Base-by-base conservation (phyloP, 306 rosid genomes). In the Crotalaria pallida region DNA sequence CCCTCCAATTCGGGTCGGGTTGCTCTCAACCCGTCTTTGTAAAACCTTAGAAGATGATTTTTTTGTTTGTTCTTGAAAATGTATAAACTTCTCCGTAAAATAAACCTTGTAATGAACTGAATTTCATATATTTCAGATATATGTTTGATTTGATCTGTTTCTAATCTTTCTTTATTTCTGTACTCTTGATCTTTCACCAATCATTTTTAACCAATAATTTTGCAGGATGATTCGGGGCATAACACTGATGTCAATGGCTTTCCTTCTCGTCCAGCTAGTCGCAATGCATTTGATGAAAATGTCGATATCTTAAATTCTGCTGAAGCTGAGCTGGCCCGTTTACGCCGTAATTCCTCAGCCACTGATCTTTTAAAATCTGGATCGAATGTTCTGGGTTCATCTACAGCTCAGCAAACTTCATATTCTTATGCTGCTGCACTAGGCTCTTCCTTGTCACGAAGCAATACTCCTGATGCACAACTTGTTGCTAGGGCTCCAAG, bases 381-480 rank as follows among this genome's bases (percentile, higher is more conserved):
- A 56, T 71, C 84, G 64, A 89, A 85, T 89, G 84, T 83, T 41
- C 88, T 79, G 68, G 91, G 89, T 9, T 71, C 88, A 33, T 85
- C 98, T 84, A 78, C 77, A 11, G 81, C 75, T 57, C 92, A 87
- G 0, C 88, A 80, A 71, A 41, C 89, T 79, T 87, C 99, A 2
- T 91, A 85, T 57, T 18, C 84, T 10, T 94, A 94, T 77, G 99
- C 99, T 67, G 96, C 99, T 51, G 99, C 76, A 13, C 75, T 94
- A 5, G 99, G 99, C 3, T 73, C 91, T 69, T 84, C 99, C 59
- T 61, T 91, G 82, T 94, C 99, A 48, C 74, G 97, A 83, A 88
- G 99, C 82, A 86, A 85, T 48, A 94, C 99, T 58, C 99, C 99
- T 31, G 99, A 94, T 79, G 91, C 96, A 3, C 99, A 91, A 60